Conservation (phyloP, 2,329 filamentous ascomycete genomes). For the Chrysoporthe austroafricana region DNA sequence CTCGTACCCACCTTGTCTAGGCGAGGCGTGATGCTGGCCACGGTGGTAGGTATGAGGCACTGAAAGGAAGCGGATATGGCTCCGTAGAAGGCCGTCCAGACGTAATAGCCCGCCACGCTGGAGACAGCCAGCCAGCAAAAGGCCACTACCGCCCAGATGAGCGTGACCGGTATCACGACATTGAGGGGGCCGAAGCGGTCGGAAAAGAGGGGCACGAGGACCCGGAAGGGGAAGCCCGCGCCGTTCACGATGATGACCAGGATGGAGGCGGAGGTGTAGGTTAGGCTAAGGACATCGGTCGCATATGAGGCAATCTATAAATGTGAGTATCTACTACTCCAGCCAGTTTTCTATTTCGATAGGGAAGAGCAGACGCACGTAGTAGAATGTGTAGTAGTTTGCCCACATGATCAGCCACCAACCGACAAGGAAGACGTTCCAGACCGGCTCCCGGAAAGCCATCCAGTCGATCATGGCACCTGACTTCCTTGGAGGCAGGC, state of each 20-base stretch:
- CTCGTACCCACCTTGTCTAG: conserved; percentile 40
- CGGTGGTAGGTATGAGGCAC: conserved; percentile 38
- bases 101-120: conserved; percentile 36
- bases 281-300: conserved; percentile 39
- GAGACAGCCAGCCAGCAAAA: conserved; percentile 41
- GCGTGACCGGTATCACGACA: conserved; percentile 35
- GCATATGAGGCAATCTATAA: conserved; percentile 38
- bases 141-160: conserved; percentile 37
- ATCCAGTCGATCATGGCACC: conserved; percentile 38
- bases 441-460: conserved; percentile 42
- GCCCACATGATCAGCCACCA: conserved; percentile 46
- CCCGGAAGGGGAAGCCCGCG: conserved; percentile 39
- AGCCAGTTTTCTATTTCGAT: too few species aligned
- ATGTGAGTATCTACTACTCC: neutral
- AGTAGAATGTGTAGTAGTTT: conserved; percentile 50
- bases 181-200: conserved; percentile 41
- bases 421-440: conserved; percentile 39
- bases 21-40: conserved; percentile 39
- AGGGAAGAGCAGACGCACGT: conserved; percentile 34
- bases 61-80: conserved; percentile 39
- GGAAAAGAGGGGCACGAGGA: conserved; percentile 38
- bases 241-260: conserved; percentile 44
- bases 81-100: conserved; percentile 40
- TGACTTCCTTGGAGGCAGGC: conserved; percentile 33
- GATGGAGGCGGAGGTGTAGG: conserved; percentile 40